Base-by-base conservation (phyloP, 495 filamentous ascomycete genomes). In the Hyaloscypha finlandica region DNA sequence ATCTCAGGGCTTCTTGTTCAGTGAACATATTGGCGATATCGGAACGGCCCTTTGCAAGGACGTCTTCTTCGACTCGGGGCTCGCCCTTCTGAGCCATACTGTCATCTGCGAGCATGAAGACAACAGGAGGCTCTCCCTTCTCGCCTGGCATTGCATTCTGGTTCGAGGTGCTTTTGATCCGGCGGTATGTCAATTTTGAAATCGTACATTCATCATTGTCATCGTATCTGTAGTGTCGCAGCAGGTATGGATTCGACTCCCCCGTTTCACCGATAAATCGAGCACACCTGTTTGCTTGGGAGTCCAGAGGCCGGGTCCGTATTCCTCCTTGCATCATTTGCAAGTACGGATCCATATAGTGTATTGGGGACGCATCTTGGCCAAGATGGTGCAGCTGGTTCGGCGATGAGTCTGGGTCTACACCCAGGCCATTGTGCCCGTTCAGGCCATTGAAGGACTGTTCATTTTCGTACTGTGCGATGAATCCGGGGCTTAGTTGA, bases 131-230 rank as follows among this genome's bases (percentile, higher is more conserved):
- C 32, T 70, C 66, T 19, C 69, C 69, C 29, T 67, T 73, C 39
- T 69, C 69, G 6, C 64, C 63, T 4, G 68, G 57, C 16, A 67
- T 16, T n/a, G 39, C 31, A 62, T 69, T 67, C 32, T 61, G 57
- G 20, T 52, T 56, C 2, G 53, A 16, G 16, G 61, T 42, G 35
- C 61, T 71, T 39, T 65, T 70, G 22, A 74, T 66, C 20, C 72
- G 69, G 19, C 72, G 69, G 39, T 71, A 74, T 30, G 69, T 74
- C 61, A 71, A 62, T 45, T 71, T 71, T 2, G 72, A 74, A 31
- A 71, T 64, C 5, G 69, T 71, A 62, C 72, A 74, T 52, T 74
- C 72, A 58, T 74, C 72, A 52, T 74, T 69, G 33, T 74, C 69
- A 59, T 74, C 69, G 35, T 71, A 74, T 52, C 57, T 51, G 57